Percentiles rank a stretch among this genome's conserved stretches.
Evolutionary conservation across 108 stramenopile species (phyloP).

Genomic region (Cyclotella cryptica): DNA sequence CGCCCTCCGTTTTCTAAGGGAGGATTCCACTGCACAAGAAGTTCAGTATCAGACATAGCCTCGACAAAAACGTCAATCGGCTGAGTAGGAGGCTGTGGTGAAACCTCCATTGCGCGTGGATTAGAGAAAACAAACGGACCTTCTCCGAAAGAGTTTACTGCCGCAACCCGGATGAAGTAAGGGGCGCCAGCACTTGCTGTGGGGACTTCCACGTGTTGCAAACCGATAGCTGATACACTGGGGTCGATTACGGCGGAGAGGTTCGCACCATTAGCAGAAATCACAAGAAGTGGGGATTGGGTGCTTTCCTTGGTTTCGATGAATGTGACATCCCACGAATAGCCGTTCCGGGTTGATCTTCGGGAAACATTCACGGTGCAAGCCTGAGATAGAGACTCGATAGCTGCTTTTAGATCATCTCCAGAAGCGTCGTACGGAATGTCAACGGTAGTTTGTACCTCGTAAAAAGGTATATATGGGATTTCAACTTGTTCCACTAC

Average conservation of each 20-base stretch:
- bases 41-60: conserved; percentile 59
- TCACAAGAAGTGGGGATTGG: conserved; percentile 43
- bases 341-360: conserved; percentile 61
- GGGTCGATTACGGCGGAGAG: conserved; percentile 47
- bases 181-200: conserved; percentile 37
- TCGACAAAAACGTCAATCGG: conserved; percentile 50
- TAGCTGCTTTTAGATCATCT: conserved; percentile 70
- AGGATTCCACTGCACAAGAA: conserved; percentile 77
- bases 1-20: conserved; percentile 62
- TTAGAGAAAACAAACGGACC: conserved; percentile 52
- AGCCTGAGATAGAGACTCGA: conserved; percentile 66
- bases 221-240: conserved; percentile 52
- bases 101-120: conserved; percentile 41
- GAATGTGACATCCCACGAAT: conserved; percentile 68
- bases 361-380: conserved; percentile 73
- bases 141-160: conserved; percentile 63
- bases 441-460: conserved; percentile 72
- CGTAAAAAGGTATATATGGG: conserved; percentile 76
- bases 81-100: conserved; percentile 45
- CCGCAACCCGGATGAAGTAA: conserved; percentile 67
- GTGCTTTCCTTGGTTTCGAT: conserved; percentile 18
- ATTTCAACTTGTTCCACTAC: conserved; percentile 35
- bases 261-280: conserved; percentile 53
- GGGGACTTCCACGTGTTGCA: conserved; percentile 50
- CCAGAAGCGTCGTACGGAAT: conserved; percentile 71